These are phyloP conservation scores for Dioszegia hungarica DNA, from an alignment of 768 basidiomycete genomes.

Conservation along the genomic window DNA sequence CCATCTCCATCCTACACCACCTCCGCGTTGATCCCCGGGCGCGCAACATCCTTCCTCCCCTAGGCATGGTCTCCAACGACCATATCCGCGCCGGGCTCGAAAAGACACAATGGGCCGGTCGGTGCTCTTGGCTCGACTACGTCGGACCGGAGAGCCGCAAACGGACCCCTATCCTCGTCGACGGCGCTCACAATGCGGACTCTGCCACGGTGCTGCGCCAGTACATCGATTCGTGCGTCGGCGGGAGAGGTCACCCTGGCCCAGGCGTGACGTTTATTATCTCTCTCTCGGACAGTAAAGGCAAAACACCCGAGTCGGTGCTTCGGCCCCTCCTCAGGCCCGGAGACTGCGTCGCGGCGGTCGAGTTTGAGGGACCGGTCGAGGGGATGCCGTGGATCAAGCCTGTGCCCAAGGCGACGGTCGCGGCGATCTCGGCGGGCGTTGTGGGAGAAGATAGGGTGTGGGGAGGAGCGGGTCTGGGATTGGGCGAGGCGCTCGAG, in stretches of 20 bases:
- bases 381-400: slow-evolving; percentile 95
- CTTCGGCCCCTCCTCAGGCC: slow-evolving; percentile 62
- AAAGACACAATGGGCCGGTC: slow-evolving; percentile 68
- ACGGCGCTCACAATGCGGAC: slow-evolving; percentile 90
- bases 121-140: slow-evolving; percentile 60
- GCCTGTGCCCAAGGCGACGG: slow-evolving; percentile 16
- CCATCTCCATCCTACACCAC: slow-evolving; percentile 60
- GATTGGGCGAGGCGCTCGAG: slow-evolving; percentile 55
- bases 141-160: neutral
- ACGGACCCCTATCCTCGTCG: slow-evolving; percentile 58
- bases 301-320: slow-evolving; percentile 70
- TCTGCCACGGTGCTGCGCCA: slow-evolving; percentile 64
- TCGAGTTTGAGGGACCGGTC: slow-evolving; percentile 54
- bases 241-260: no score
- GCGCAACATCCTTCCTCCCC: slow-evolving; percentile 30
- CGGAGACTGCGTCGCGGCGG: slow-evolving; percentile 41
- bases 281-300: slow-evolving; percentile 77
- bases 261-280: slow-evolving; percentile 58
- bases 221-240: slow-evolving; percentile 57
- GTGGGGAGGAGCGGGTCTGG: neutral
- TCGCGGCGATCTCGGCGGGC: slow-evolving; percentile 18
- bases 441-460: slow-evolving; percentile 27
- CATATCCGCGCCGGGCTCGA: slow-evolving; percentile 60
- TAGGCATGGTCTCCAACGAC: slow-evolving; percentile 52
- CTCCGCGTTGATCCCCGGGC: slow-evolving; percentile 53